A percentile compares a stretch with the other conserved stretches of the same genome.
Conservation (phyloP, 495 filamentous ascomycete genomes). For the Trichocladium antarcticum region DNA sequence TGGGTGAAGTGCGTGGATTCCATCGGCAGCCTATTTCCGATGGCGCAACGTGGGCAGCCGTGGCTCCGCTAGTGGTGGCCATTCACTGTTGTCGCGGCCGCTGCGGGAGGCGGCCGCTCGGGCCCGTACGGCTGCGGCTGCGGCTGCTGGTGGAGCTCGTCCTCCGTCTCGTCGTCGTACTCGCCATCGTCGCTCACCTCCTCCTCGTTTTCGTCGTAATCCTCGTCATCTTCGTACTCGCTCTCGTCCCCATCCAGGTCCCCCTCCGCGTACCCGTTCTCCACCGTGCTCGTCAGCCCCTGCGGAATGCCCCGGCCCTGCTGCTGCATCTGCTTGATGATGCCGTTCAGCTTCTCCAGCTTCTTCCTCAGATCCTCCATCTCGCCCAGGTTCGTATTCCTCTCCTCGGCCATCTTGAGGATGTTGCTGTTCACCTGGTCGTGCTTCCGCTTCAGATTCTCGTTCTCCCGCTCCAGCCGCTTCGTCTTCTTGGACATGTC, state of each 20-base stretch:
- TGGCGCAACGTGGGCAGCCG: background rate
- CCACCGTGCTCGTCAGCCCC: slow-evolving; percentile 45
- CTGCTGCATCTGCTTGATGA: slow-evolving; percentile 89
- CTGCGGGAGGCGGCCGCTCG: slow-evolving; percentile 43
- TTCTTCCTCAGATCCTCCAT: slow-evolving; percentile 74
- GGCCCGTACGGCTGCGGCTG: slow-evolving; percentile 40
- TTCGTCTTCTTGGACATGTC: slow-evolving; percentile 99
- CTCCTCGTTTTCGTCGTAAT: slow-evolving; percentile 46
- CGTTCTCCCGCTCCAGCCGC: slow-evolving; percentile 91
- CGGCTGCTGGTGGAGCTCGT: slow-evolving; percentile 40
- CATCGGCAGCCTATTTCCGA: too few relatives aligned
- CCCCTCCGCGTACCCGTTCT: slow-evolving; percentile 38
- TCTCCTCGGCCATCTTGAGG: slow-evolving; percentile 94
- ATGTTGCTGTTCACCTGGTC: slow-evolving; percentile 91
- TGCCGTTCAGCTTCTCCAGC: slow-evolving; percentile 81
- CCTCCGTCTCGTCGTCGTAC: slow-evolving; percentile 56
- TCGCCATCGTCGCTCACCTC: slow-evolving; percentile 42
- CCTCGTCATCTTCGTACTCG: slow-evolving; percentile 68
- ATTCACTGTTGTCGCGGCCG: slow-evolving; percentile 26
- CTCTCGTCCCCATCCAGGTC: slow-evolving; percentile 58
- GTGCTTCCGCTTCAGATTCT: slow-evolving; percentile 81
- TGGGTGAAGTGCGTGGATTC: too few relatives aligned
- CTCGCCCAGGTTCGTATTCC: slow-evolving; percentile 69
- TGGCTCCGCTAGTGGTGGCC: slow-evolving; percentile 17
- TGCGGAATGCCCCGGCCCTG: slow-evolving; percentile 64